A percentile compares a stretch with the other conserved stretches of the same genome.
Conservation (phyloP, 208 protist genomes). For the Trypanosomatidae sp. region DNA sequence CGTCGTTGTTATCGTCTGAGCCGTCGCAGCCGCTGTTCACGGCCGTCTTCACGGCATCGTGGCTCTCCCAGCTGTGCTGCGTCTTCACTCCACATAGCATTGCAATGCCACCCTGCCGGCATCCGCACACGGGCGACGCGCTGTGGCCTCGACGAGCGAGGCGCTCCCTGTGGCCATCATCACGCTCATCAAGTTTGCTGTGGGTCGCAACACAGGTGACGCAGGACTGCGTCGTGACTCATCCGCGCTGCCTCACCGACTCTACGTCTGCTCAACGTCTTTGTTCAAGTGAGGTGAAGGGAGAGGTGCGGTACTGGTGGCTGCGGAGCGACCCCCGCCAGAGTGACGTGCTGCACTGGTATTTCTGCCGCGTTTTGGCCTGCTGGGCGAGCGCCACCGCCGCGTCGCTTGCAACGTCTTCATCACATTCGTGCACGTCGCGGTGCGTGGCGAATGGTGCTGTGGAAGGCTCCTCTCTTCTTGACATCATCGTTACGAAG, state of each 20-base stretch:
- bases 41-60: conserved; percentile 13
- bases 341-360: conserved; percentile 2
- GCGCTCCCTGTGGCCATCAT: conserved; percentile 11
- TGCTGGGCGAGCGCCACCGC: background rate
- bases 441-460: background rate
- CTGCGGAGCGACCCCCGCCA: conserved; percentile 15
- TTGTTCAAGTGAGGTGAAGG: background rate
- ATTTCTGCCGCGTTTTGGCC: conserved; percentile 1
- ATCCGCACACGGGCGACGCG: background rate
- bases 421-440: background rate
- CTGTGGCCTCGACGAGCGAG: background rate
- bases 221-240: conserved; percentile 12
- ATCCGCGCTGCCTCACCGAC: background rate
- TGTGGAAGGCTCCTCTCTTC: background rate
- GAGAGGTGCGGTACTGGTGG: conserved; percentile 7
- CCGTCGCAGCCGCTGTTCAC: background rate
- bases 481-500: conserved; percentile 10
- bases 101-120: background rate
- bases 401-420: background rate
- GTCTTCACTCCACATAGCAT: background rate
- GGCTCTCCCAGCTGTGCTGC: conserved; percentile 27
- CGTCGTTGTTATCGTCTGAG: background rate
- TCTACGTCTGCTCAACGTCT: background rate
- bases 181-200: background rate
- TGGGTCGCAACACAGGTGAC: conserved; percentile 17